phyloP scores from a whole-genome alignment of 345 rosid species.

The Adansonia digitata region DNA sequence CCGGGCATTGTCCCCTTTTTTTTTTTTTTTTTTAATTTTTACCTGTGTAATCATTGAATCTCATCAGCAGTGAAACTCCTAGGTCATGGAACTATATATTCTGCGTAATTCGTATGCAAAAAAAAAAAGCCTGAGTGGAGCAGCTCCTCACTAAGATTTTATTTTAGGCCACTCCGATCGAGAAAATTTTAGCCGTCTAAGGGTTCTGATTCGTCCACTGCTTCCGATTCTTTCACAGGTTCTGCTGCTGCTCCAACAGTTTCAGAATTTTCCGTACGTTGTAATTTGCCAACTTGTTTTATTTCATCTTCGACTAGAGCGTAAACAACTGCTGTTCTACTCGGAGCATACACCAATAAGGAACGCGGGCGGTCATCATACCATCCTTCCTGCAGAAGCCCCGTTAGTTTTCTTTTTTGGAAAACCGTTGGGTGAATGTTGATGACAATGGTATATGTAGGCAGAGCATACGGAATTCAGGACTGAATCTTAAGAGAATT shows the following conservation, averaged over 20 bases:
- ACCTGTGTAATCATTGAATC: neutral
- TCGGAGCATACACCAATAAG: constrained; percentile 75
- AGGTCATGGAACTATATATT: neutral
- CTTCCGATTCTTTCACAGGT: neutral
- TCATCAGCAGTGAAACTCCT: neutral
- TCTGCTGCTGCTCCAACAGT: neutral
- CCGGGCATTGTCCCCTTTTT: neutral
- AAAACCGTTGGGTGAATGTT: neutral
- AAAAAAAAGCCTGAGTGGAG: neutral
- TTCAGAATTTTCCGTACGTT: neutral
- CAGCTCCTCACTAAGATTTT: neutral
- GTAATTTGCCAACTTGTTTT: constrained; percentile 2
- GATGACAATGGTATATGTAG: neutral
- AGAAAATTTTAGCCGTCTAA: neutral
- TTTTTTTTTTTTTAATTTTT: neutral
- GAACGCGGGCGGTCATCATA: constrained; percentile 65
- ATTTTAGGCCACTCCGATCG: neutral
- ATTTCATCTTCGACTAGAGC: constrained; percentile 50
- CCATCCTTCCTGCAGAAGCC: constrained; percentile 61
- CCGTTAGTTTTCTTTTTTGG: neutral
- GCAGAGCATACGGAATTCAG: neutral
- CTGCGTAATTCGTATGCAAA: neutral
- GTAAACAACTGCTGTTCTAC: constrained; percentile 82
- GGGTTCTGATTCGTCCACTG: neutral
- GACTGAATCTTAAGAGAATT: neutral